Conservation (phyloP, 2,329 filamentous ascomycete species). For the Hysterium pulicare region DNA sequence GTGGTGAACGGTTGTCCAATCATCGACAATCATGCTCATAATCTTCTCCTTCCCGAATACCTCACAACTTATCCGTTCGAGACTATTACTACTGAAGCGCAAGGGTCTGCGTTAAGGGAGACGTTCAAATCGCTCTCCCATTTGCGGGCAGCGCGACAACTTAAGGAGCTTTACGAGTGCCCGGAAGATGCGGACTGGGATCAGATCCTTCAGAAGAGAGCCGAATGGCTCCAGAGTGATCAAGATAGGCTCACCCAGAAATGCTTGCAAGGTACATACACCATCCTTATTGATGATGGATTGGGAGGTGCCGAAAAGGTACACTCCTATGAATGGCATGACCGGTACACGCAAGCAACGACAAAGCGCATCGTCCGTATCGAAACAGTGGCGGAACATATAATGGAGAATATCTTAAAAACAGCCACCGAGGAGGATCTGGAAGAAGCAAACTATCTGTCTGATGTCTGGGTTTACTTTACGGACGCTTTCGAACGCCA, state of each 20-base stretch:
- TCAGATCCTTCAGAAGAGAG: conserved; percentile 50
- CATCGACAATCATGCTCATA: conserved; percentile 72
- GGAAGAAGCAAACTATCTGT: conserved; percentile 29
- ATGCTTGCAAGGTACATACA: conserved; percentile 71
- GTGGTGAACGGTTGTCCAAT: conserved; percentile 50
- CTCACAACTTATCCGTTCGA: conserved; percentile 53
- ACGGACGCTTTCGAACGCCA: conserved; percentile 49
- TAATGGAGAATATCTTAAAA: conserved; percentile 53
- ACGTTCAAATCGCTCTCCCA: conserved; percentile 64
- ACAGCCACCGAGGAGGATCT: conserved; percentile 35
- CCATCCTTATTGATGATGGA: conserved; percentile 75
- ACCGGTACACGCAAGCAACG: conserved; percentile 59
- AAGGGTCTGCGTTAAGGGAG: conserved; percentile 63
- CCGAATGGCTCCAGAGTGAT: conserved; percentile 45
- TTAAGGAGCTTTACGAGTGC: conserved; percentile 63
- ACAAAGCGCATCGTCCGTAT: conserved; percentile 76
- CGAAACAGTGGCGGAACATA: conserved; percentile 65
- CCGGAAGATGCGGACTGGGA: conserved; percentile 56
- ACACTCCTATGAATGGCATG: conserved; percentile 56
- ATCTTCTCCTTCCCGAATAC: conserved; percentile 56
- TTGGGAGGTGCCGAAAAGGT: conserved; percentile 54
- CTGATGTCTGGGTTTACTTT: conserved; percentile 43
- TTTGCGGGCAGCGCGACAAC: conserved; percentile 65
- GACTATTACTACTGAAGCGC: conserved; percentile 69
- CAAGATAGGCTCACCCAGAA: conserved; percentile 56